Base-by-base conservation (phyloP, 306 rosid species). In the Quercus bicolor region DNA sequence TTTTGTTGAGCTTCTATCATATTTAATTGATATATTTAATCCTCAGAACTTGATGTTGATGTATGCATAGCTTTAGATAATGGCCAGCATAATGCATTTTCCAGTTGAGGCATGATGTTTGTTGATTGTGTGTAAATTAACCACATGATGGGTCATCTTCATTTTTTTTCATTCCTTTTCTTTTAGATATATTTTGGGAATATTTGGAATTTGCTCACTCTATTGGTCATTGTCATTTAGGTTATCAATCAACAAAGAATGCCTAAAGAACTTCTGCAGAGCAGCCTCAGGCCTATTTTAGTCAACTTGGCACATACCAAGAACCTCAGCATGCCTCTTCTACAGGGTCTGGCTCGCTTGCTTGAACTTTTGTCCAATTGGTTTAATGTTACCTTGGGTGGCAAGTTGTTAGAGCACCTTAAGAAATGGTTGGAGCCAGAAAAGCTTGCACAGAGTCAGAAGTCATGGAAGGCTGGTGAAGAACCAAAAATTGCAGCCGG, bases 401-500 rank as follows among this genome's bases (percentile, higher is more conserved):
- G 91, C 64, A 93, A 96, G 85, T 88, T 96, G 76, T 77, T 96
- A 81, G 98, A 96, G 78, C 99, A 96, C 87, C 91, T 96, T 33
- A 96, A 88, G 88, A 96, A 94, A 92, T 96, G 99, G 99, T 84
- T 93, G 82, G 99, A 96, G 85, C 99, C 99, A 68, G 99, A 96
- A 86, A 96, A 96, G 78, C 97, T 96, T 81, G 98, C 98, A 53
- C 96, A 93, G 62, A 86, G 94, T 85, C 99, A 96, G 85, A 93
- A 93, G 80, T 70, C 91, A 83, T 96, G 99, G 99, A 96, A 96
- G 89, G 93, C 99, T 74, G 99, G 99, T 70, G 99, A 96, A 88
- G 99, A 96, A 84, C 99, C 99, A 54, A 96, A 93, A 88, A 93
- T 96, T 84, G 99, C 99, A 9, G 99, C 99, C 68, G 99, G 99